Evolutionary conservation across 2,329 filamentous ascomycete genomes (phyloP).

Genomic region (Daldinia sp.): DNA sequence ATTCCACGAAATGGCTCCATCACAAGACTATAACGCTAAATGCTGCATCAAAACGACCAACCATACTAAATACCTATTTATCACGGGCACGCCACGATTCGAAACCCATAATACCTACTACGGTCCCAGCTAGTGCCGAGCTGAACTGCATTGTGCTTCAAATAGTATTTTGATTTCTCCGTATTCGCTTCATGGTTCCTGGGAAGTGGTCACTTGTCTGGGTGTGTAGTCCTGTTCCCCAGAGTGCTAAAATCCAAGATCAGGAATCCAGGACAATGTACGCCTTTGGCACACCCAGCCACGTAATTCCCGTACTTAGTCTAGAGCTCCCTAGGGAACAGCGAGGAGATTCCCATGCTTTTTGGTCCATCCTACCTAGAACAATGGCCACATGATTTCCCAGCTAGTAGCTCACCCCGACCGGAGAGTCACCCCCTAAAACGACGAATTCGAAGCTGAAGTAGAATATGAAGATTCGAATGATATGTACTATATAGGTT

Average conservation of each 20-base stretch:
- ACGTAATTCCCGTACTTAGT: too few species aligned
- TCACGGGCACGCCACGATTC: background rate
- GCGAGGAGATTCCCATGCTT: too few species aligned
- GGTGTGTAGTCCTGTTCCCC: too few species aligned
- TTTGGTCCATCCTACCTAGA: too few species aligned
- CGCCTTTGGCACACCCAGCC: too few species aligned
- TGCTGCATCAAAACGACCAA: background rate
- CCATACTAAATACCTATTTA: background rate
- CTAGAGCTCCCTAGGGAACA: too few species aligned
- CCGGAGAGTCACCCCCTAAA: too few species aligned
- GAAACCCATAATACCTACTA: background rate
- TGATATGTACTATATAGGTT: background rate
- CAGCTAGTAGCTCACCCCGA: background rate
- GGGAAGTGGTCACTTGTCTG: background rate
- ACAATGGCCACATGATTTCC: background rate
- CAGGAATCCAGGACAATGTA: too few species aligned
- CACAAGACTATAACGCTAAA: background rate
- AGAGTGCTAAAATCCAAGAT: too few species aligned
- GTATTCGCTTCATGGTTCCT: background rate
- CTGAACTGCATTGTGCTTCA: background rate
- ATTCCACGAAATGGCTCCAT: background rate
- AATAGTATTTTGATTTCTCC: background rate
- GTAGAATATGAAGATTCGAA: background rate
- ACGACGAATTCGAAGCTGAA: background rate
- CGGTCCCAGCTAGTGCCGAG: background rate